These are phyloP conservation scores for Trichophyton rubrum DNA, from an alignment of 2,329 filamentous ascomycete genomes.

Conservation along the genomic window DNA sequence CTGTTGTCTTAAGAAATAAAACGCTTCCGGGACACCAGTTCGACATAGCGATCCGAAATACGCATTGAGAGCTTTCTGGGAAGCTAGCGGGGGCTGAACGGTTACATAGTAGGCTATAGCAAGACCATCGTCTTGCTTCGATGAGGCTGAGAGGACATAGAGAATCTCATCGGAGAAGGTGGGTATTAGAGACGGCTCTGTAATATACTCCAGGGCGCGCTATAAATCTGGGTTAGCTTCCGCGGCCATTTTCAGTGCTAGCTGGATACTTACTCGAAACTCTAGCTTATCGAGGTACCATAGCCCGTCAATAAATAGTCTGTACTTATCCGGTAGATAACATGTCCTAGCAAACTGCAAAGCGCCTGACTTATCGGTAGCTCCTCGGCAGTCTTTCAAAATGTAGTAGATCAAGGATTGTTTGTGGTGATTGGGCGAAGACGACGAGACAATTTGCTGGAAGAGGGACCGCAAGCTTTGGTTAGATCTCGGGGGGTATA, in stretches of 20 bases:
- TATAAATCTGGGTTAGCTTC: constrained; percentile 19
- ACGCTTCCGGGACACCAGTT: constrained; percentile 58
- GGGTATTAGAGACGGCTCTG: constrained; percentile 64
- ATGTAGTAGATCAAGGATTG: constrained; percentile 75
- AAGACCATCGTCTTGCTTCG: constrained; percentile 48
- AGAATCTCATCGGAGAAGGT: constrained; percentile 79
- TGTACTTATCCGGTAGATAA: constrained; percentile 62
- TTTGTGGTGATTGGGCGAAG: constrained; percentile 61
- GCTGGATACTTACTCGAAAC: constrained; percentile 44
- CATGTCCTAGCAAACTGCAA: constrained; percentile 48
- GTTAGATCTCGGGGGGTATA: constrained; percentile 63
- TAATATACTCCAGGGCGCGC: constrained; percentile 60
- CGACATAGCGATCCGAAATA: constrained; percentile 58
- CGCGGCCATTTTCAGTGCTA: background rate
- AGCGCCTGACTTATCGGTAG: constrained; percentile 36
- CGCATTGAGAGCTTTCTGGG: constrained; percentile 47
- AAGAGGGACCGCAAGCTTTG: constrained; percentile 57
- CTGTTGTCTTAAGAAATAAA: constrained; percentile 58
- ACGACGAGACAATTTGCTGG: constrained; percentile 52
- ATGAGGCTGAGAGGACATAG: constrained; percentile 51
- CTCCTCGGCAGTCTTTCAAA: constrained; percentile 57
- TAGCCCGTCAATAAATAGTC: constrained; percentile 67
- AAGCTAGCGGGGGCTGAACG: constrained; percentile 59
- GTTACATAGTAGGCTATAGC: constrained; percentile 69
- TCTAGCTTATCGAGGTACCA: constrained; percentile 67